Evolutionary conservation across 148 eudicot species (phyloP).

Genomic region (Rhododendron kiyosumense): DNA sequence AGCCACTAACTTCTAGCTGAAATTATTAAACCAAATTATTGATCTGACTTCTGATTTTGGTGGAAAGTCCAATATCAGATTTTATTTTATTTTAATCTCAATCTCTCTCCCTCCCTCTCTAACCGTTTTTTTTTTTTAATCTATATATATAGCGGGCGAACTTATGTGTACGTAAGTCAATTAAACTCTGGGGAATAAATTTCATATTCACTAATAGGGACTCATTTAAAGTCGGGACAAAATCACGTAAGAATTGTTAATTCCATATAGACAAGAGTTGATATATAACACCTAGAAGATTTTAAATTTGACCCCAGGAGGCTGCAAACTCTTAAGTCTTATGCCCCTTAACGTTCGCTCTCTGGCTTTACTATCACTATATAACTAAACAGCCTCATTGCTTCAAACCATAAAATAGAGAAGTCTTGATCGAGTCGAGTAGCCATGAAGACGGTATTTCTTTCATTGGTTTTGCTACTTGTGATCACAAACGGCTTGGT

Average conservation of each 20-base stretch:
- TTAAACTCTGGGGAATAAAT: too few species aligned
- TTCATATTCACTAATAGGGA: too few species aligned
- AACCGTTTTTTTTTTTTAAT: neutral
- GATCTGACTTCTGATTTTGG: neutral
- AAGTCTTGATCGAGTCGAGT: neutral
- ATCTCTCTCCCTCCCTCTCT: neutral
- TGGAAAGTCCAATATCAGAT: neutral
- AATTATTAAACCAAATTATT: neutral
- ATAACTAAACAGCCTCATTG: neutral
- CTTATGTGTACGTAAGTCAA: too few species aligned
- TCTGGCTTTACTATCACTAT: neutral
- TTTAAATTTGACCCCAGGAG: neutral
- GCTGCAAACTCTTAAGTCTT: neutral
- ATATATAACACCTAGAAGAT: neutral
- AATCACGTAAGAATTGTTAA: neutral
- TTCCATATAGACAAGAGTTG: neutral
- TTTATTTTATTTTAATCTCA: neutral
- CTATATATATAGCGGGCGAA: neutral
- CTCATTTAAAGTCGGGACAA: neutral
- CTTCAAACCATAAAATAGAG: neutral
- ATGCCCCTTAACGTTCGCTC: neutral
- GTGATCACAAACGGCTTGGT: neutral
- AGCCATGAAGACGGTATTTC: neutral
- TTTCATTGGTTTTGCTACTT: slow-evolving; percentile 4
- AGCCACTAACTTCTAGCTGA: neutral